Base-by-base conservation (phyloP, 768 basidiomycete species). In the Kwoniella dendrophila region DNA sequence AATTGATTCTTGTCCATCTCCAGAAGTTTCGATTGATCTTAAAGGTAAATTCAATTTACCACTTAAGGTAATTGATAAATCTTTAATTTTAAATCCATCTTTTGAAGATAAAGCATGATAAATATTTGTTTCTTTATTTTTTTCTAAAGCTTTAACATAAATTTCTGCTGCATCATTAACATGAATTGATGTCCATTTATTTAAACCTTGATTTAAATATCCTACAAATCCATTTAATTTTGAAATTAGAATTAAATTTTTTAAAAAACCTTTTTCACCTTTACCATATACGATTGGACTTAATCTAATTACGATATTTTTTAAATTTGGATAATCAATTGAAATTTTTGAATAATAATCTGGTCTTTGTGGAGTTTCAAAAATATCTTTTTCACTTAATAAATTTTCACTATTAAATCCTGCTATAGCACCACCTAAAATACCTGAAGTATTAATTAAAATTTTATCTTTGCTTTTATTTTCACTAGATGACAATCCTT, bases 121-220 rank as follows among this genome's bases (percentile, higher is more conserved):
- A 8, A 38, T 8, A 8, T 8, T 38, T 18, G 8, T 18, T 38
- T 38, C 36, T 2, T 26, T 29, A n/a, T 53, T 5, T 63, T 66
- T 64, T 48, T 73, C 73, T 44, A 75, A 30, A 2, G 72, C 72
- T 12, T 70, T 58, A n/a, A 64, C 50, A 52, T 63, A 75, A 2
- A 71, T 36, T 0, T 12, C 40, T 0, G 70, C 75, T 4, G 65
- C 70, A 51, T 77, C 75, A 12, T 64, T 27, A 45, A 65, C 62
- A 56, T 73, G 65, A 4, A 70, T 66, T 3, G 64, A 53, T 0
- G 70, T 59, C 73, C 73, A 73, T 29, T 32, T 12, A 36, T 63
- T 59, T 3, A 36, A 6, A 8, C 67, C 64, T 1, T 64, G 65
- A 26, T 24, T 32, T 18, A 66, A 45, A 55, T 64, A 69, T 4